Evolutionary conservation across 257 asterid genomes (phyloP), one percentile per base, ranked within the genome.

Genomic region (Leptodermis oblonga): DNA sequence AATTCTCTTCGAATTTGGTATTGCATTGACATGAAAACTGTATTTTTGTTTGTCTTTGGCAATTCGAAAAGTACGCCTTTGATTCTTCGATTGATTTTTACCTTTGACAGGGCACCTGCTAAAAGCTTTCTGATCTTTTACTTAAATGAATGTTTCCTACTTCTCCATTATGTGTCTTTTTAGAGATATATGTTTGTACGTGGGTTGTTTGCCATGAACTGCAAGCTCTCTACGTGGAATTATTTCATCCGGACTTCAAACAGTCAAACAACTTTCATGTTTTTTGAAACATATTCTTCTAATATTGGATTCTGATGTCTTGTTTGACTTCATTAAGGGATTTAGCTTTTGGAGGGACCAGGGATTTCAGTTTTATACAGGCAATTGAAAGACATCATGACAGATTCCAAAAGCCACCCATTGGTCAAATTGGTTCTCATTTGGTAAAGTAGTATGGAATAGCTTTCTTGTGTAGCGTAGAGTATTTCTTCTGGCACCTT

Each of bases 361-460:
- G 75, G 73, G 97, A 87, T 73, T 80, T 70, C 72, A 60, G 39
- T 80, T 96, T 93, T 42, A 75, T 93, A 82, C 82, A 83, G 79
- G 88, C 76, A 59, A 87, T 93, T 69, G 97, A 93, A 85, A 86
- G 90, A 42, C 82, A 87, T 69, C 90, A 81, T 36, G 78, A 70
- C 34, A 86, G 69, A 81, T 93, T 93, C 83, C 81, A 76, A 54
- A 78, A 73, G 80, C 95, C 95, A 14, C 99, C 99, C 26, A 87
- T 93, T 72, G 99, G 99, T 79, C 99, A 97, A 49, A 78, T 93
- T 60, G 99, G 99, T 31, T 87, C 90, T 65, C 99, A 90, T 80
- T 80, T 93, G 97, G 98, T 92, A 87, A 81, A 69, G 51, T 79
- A 73, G 62, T 39, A 18, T 56, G 43, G 41, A 45, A 33, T 62